phyloP scores from a whole-genome alignment of 2,329 filamentous ascomycete genomes.

The Fusarium gaditjirri region DNA sequence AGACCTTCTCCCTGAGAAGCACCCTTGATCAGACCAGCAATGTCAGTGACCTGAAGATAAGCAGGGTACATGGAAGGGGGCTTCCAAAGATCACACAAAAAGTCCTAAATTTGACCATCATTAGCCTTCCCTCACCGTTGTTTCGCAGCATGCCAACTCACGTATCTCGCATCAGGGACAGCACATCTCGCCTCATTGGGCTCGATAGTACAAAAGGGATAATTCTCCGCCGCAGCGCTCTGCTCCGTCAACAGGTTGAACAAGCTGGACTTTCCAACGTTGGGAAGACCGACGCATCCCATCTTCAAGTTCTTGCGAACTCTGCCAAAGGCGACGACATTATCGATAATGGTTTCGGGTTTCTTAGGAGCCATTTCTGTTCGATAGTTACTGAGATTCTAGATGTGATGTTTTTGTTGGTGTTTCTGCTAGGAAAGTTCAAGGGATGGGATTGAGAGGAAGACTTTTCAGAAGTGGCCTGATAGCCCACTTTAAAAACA shows the following conservation, averaged over 20 bases:
- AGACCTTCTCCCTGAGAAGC: slow-evolving; percentile 57
- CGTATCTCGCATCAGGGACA: slow-evolving; percentile 57
- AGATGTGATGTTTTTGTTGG: neutral
- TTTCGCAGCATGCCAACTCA: slow-evolving; percentile 41
- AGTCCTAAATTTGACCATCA: slow-evolving; percentile 48
- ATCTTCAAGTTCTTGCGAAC: slow-evolving; percentile 59
- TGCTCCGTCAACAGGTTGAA: slow-evolving; percentile 60
- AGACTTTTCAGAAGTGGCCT: slow-evolving; percentile 44
- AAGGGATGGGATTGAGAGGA: slow-evolving; percentile 18
- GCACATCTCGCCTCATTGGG: slow-evolving; percentile 58
- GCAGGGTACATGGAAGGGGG: slow-evolving; percentile 58
- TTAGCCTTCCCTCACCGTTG: neutral
- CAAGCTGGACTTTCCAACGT: slow-evolving; percentile 58
- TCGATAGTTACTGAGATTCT: neutral
- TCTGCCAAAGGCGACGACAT: slow-evolving; percentile 58
- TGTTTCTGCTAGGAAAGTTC: slow-evolving; percentile 8
- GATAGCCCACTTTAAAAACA: slow-evolving; percentile 43
- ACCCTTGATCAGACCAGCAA: slow-evolving; percentile 58
- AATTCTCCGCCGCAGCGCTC: slow-evolving; percentile 57
- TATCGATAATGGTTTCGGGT: slow-evolving; percentile 52
- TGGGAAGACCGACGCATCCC: slow-evolving; percentile 58
- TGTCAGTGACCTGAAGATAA: slow-evolving; percentile 58
- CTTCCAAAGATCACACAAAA: slow-evolving; percentile 58
- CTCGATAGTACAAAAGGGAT: slow-evolving; percentile 60
- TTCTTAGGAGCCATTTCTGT: slow-evolving; percentile 56